Evolutionary conservation across 805 yeast species (phyloP).

Genomic region (Clavispora vitiphila): DNA sequence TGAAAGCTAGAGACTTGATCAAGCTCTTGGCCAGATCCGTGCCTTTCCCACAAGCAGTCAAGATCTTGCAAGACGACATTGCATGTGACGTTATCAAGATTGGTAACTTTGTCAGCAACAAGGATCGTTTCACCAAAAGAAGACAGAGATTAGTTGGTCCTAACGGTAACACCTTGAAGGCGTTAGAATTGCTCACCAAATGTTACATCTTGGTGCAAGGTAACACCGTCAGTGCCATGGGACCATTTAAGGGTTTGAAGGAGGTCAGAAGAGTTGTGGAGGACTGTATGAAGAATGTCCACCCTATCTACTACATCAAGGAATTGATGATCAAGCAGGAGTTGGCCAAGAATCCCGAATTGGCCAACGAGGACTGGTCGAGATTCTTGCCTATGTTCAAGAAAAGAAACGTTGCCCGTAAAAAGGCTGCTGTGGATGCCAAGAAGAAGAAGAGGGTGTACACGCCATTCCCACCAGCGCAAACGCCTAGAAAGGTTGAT

Average conservation of each 20-base stretch:
- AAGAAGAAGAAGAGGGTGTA: slow-evolving; percentile 65
- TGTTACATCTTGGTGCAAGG: slow-evolving; percentile 97
- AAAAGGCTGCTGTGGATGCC: slow-evolving; percentile 68
- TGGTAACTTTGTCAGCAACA: slow-evolving; percentile 81
- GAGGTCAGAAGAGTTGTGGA: slow-evolving; percentile 91
- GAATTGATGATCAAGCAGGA: slow-evolving; percentile 97
- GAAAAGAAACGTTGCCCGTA: slow-evolving; percentile 92
- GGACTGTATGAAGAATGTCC: slow-evolving; percentile 94
- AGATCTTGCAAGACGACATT: slow-evolving; percentile 82
- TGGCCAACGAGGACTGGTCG: slow-evolving; percentile 95
- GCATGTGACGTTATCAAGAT: slow-evolving; percentile 97
- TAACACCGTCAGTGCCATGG: slow-evolving; percentile 95
- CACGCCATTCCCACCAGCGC: slow-evolving; percentile 99
- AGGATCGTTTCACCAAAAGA: slow-evolving; percentile 91
- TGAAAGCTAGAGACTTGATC: slow-evolving; percentile 92
- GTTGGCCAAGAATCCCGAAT: slow-evolving; percentile 88
- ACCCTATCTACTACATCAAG: slow-evolving; percentile 96
- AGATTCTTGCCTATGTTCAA: slow-evolving; percentile 94
- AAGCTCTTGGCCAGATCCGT: slow-evolving; percentile 93
- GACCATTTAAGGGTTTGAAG: slow-evolving; percentile 88
- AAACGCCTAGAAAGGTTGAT: slow-evolving; percentile 94
- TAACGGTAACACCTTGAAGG: slow-evolving; percentile 92
- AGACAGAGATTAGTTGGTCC: slow-evolving; percentile 97
- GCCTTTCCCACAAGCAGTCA: slow-evolving; percentile 94
- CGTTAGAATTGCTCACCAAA: slow-evolving; percentile 88